Conservation (phyloP, 345 rosid genomes). For the Linum usitatissimum region DNA sequence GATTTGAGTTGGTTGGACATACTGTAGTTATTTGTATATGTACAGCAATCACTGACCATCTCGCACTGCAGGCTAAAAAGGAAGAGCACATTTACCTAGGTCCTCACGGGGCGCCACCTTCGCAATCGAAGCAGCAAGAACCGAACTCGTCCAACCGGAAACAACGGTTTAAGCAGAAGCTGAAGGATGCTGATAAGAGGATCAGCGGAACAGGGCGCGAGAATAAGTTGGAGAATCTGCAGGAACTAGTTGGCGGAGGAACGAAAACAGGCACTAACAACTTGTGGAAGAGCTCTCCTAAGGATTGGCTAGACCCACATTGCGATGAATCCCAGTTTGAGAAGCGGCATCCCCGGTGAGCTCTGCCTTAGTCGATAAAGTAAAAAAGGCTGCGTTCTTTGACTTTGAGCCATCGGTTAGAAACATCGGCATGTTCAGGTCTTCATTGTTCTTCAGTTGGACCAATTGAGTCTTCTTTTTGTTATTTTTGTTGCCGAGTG, state of each 20-base stretch:
- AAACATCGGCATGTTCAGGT: too few relatives aligned
- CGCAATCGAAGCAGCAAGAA: slow-evolving; percentile 54
- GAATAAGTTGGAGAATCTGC: slow-evolving; percentile 68
- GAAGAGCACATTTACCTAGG: slow-evolving; percentile 85
- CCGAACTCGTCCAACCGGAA: slow-evolving; percentile 46
- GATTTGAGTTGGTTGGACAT: not conserved
- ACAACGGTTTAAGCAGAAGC: slow-evolving; percentile 75
- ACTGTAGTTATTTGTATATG: not conserved
- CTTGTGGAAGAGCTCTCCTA: slow-evolving; percentile 30
- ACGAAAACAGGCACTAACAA: slow-evolving; percentile 29
- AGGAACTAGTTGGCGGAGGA: slow-evolving; percentile 48
- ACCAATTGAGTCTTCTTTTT: not conserved
- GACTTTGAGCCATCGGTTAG: slow-evolving; percentile 10
- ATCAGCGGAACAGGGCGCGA: slow-evolving; percentile 58
- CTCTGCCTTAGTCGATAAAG: slow-evolving; percentile 5
- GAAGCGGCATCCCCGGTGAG: slow-evolving; percentile 41
- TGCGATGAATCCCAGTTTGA: slow-evolving; percentile 81
- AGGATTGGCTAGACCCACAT: slow-evolving; percentile 92
- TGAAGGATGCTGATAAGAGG: slow-evolving; percentile 74
- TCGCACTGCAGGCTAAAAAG: slow-evolving; percentile 27
- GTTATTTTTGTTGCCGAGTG: too few relatives aligned
- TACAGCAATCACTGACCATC: not conserved
- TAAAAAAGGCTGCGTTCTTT: slow-evolving; percentile 17
- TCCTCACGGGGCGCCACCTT: slow-evolving; percentile 88
- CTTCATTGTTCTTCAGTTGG: not conserved